phyloP scores from a whole-genome alignment of 2,329 filamentous ascomycete species.

The Neofusicoccum kwambonambiense region DNA sequence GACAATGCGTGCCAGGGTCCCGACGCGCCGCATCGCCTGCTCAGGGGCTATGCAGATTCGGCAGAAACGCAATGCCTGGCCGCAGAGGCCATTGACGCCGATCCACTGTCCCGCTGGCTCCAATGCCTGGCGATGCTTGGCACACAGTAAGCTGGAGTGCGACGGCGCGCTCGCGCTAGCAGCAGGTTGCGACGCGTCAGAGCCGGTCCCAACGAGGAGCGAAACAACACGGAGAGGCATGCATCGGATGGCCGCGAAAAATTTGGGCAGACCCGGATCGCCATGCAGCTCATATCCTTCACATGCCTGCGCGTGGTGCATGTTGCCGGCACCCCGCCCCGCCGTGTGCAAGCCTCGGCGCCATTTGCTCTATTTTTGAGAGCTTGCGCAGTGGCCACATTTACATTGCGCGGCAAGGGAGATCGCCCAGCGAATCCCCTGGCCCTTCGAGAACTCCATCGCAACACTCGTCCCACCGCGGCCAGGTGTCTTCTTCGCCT shows the following conservation, averaged over 20 bases:
- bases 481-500: slow-evolving; percentile 17
- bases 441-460: slow-evolving; percentile 15
- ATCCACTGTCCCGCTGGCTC: not conserved
- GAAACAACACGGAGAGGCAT: slow-evolving; percentile 3
- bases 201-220: not conserved
- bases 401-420: slow-evolving; percentile 5
- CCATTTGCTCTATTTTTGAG: slow-evolving; percentile 11
- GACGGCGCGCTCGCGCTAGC: not conserved
- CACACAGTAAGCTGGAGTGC: not conserved
- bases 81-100: too few species aligned
- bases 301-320: not conserved
- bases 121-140: not conserved
- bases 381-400: slow-evolving; percentile 12
- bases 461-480: slow-evolving; percentile 8
- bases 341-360: slow-evolving; percentile 9
- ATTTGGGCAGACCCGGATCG: not conserved
- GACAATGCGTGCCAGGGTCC: not conserved
- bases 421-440: slow-evolving; percentile 3
- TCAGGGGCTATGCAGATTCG: too few species aligned
- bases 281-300: not conserved
- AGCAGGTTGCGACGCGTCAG: not conserved
- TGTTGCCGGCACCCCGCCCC: slow-evolving; percentile 7
- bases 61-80: too few species aligned
- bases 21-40: too few species aligned
- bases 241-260: not conserved